These are phyloP conservation scores for Kazachstania sp. DNA, from an alignment of 1,139 yeast genomes.

Conservation along the genomic window DNA sequence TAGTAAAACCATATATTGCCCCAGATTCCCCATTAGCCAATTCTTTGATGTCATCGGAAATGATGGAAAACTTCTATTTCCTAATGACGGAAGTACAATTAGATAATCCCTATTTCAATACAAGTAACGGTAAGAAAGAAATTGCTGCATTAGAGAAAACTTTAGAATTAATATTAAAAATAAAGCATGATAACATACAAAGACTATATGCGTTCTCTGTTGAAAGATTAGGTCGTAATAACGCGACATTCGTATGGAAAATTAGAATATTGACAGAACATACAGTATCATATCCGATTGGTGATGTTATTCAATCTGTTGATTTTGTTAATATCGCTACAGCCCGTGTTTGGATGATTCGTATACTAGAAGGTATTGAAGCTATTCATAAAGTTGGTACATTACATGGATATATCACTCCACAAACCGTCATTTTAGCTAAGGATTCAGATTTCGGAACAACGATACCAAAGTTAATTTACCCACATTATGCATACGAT, in stretches of 20 bases:
- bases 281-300: conserved; percentile 49
- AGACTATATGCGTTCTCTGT: conserved; percentile 64
- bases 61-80: conserved; percentile 41
- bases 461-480: conserved; percentile 53
- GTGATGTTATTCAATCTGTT: conserved; percentile 62
- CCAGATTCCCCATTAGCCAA: conserved; percentile 32
- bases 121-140: conserved; percentile 62
- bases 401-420: conserved; percentile 59
- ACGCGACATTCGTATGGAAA: conserved; percentile 44
- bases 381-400: conserved; percentile 73
- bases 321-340: conserved; percentile 60
- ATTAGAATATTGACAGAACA: conserved; percentile 62
- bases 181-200: conserved; percentile 60
- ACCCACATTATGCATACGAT: conserved; percentile 64
- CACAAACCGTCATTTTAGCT: conserved; percentile 50
- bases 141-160: conserved; percentile 69
- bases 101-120: conserved; percentile 57
- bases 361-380: conserved; percentile 77
- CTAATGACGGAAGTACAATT: conserved; percentile 64
- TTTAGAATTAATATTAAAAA: conserved; percentile 48
- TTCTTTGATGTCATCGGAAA: conserved; percentile 27
- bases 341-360: conserved; percentile 84
- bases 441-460: conserved; percentile 45
- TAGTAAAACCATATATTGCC: conserved; percentile 67
- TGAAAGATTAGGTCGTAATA: conserved; percentile 38